Evolutionary conservation across 768 basidiomycete genomes (phyloP).

Genomic region (Macrocybe gigantea): DNA sequence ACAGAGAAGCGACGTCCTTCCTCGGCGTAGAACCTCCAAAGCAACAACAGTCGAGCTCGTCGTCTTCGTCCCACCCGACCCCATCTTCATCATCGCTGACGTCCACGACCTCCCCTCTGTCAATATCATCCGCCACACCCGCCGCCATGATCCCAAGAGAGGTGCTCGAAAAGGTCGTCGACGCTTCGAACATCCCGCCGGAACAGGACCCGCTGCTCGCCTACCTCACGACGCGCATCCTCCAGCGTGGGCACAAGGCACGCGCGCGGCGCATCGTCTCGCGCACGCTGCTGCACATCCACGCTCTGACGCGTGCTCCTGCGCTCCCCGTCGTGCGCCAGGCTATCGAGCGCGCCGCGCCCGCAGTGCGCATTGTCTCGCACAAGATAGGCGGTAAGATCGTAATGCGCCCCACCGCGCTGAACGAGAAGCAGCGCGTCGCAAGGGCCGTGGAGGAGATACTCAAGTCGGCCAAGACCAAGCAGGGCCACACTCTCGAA

Average conservation of each 20-base stretch:
- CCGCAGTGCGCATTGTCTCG: constrained; percentile 58
- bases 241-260: constrained; percentile 60
- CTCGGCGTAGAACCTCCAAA: too few species aligned
- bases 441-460: constrained; percentile 70
- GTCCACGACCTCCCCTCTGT: constrained; percentile 16
- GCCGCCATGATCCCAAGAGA: too few species aligned
- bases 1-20: too few species aligned
- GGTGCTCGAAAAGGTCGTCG: too few species aligned
- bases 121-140: too few species aligned
- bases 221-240: constrained; percentile 57
- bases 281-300: constrained; percentile 64
- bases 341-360: constrained; percentile 65
- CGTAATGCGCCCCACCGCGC: constrained; percentile 59
- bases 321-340: constrained; percentile 75
- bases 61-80: constrained; percentile 2
- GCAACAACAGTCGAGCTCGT: too few species aligned
- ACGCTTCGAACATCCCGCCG: constrained; percentile 53
- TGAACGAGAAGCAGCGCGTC: constrained; percentile 78
- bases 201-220: constrained; percentile 68
- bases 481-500: constrained; percentile 50
- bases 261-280: constrained; percentile 51
- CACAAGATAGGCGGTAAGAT: constrained; percentile 61
- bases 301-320: constrained; percentile 68
- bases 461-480: constrained; percentile 51
- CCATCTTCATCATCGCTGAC: background rate